These are phyloP conservation scores for Thermothielavioides terrestris DNA, from an alignment of 495 filamentous ascomycete species.

Conservation along the genomic window DNA sequence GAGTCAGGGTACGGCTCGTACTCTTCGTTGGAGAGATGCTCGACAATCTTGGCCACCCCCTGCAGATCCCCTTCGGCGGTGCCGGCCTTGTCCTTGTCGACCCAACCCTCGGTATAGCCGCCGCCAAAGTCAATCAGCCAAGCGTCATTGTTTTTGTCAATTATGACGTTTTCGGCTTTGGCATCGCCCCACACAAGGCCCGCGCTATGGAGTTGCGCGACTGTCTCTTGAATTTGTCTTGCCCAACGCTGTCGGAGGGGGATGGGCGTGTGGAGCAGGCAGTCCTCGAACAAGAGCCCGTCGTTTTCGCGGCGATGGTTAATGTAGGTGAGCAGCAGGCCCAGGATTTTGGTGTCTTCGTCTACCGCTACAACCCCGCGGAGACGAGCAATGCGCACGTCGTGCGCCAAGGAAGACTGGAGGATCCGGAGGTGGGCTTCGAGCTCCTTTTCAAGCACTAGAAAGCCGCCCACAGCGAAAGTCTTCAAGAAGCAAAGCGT, in stretches of 20 bases:
- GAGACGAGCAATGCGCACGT: slow-evolving; percentile 1
- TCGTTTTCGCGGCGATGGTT: slow-evolving; percentile 1
- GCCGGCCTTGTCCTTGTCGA: slow-evolving; percentile 30
- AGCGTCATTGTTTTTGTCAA: slow-evolving; percentile 33
- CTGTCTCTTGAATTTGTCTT: slow-evolving; percentile 13
- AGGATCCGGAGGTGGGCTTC: slow-evolving; percentile 6
- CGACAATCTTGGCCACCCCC: slow-evolving; percentile 8
- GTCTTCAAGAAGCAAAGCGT: slow-evolving; percentile 13
- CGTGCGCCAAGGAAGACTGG: not conserved
- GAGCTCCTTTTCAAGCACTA: not conserved
- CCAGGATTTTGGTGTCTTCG: not conserved
- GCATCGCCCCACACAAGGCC: slow-evolving; percentile 41
- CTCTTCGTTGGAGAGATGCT: not conserved
- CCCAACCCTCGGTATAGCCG: slow-evolving; percentile 37
- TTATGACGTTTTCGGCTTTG: slow-evolving; percentile 39
- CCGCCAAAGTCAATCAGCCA: slow-evolving; percentile 43
- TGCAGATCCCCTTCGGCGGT: slow-evolving; percentile 35
- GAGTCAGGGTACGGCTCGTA: slow-evolving; percentile 1
- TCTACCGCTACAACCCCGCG: not conserved
- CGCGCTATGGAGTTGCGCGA: slow-evolving; percentile 24
- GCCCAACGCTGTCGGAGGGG: slow-evolving; percentile 12
- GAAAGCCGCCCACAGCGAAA: not conserved
- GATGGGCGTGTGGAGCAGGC: not conserved
- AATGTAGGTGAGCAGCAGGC: slow-evolving; percentile 5
- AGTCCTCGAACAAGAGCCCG: not conserved